Percentiles rank a stretch among this genome's conserved stretches.
phyloP scores from a whole-genome alignment of 148 eudicot species.

The Cornus florida region DNA sequence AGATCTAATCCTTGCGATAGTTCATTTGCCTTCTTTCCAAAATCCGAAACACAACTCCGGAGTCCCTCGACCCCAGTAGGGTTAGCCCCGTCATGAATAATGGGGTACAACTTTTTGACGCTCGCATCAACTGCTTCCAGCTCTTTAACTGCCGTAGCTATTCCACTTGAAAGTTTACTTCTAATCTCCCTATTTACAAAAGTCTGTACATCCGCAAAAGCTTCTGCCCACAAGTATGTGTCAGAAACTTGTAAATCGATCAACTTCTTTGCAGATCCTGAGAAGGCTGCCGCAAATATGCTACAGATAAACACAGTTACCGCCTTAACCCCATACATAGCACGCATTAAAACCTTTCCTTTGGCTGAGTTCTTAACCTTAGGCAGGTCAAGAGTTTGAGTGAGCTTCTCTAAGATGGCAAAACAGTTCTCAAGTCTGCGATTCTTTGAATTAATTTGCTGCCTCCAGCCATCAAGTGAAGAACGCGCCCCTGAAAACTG shows the following conservation, averaged over 20 bases:
- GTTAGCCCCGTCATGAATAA: constrained; percentile 36
- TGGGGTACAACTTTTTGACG: constrained; percentile 46
- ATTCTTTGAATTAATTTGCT: constrained; percentile 52
- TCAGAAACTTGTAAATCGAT: constrained; percentile 49
- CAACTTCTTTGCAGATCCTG: constrained; percentile 54
- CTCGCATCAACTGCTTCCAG: constrained; percentile 51
- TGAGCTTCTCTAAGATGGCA: constrained; percentile 46
- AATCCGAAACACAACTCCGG: constrained; percentile 27
- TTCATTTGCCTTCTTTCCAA: constrained; percentile 41
- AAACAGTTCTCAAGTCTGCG: constrained; percentile 63
- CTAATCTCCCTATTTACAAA: constrained; percentile 59
- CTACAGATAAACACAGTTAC: constrained; percentile 60
- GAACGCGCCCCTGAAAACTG: constrained; percentile 47
- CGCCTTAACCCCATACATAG: constrained; percentile 86
- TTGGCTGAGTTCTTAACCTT: constrained; percentile 80
- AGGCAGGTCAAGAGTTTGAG: constrained; percentile 59
- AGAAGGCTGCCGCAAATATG: constrained; percentile 61
- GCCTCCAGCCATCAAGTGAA: constrained; percentile 74
- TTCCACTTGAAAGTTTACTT: constrained; percentile 37
- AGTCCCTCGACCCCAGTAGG: constrained; percentile 32
- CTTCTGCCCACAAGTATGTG: constrained; percentile 64
- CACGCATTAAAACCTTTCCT: constrained; percentile 82
- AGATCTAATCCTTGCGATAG: constrained; percentile 67
- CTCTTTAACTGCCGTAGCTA: constrained; percentile 54
- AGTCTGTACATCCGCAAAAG: constrained; percentile 56